These are phyloP conservation scores for Ceriops zippeliana DNA, from an alignment of 345 rosid genomes.

Conservation along the genomic window DNA sequence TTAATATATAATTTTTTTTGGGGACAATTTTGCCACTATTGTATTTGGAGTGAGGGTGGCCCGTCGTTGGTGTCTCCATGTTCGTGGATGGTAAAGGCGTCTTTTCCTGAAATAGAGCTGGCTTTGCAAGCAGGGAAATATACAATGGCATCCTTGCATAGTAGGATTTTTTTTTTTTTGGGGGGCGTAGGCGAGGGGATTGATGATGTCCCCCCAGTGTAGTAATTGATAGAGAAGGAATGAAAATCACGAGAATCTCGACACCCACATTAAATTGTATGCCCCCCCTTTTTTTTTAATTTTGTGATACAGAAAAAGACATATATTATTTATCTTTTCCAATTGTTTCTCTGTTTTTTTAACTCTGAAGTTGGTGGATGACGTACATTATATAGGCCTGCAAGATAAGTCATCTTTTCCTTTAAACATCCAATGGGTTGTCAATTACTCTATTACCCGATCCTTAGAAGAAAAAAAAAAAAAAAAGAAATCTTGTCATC, in stretches of 20 bases:
- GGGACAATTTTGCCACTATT: constrained; percentile 5
- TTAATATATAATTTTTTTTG: too few relatives aligned
- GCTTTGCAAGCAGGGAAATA: not conserved
- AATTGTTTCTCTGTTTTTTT: constrained; percentile 6
- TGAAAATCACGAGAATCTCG: constrained; percentile 45
- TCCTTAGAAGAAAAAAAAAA: too few relatives aligned
- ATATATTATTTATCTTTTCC: not conserved
- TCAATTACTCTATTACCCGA: too few relatives aligned
- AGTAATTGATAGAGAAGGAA: constrained; percentile 11
- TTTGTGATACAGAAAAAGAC: not conserved
- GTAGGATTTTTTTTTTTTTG: too few relatives aligned
- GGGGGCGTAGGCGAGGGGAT: too few relatives aligned
- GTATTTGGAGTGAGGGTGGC: not conserved
- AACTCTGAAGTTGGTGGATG: not conserved
- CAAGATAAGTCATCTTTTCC: too few relatives aligned
- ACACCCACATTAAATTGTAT: constrained; percentile 20
- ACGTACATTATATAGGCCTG: too few relatives aligned
- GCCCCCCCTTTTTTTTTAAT: not conserved
- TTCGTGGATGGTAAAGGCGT: constrained; percentile 6
- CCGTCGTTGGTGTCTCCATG: not conserved
- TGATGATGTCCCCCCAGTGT: constrained; percentile 5
- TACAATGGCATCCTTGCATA: not conserved
- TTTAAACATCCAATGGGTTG: too few relatives aligned
- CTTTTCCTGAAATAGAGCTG: not conserved
- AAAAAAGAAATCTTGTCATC: too few relatives aligned